A percentile compares a stretch with the other conserved stretches of the same genome.
Conservation (phyloP, 441 rosid species). For the Croton laevigatus region DNA sequence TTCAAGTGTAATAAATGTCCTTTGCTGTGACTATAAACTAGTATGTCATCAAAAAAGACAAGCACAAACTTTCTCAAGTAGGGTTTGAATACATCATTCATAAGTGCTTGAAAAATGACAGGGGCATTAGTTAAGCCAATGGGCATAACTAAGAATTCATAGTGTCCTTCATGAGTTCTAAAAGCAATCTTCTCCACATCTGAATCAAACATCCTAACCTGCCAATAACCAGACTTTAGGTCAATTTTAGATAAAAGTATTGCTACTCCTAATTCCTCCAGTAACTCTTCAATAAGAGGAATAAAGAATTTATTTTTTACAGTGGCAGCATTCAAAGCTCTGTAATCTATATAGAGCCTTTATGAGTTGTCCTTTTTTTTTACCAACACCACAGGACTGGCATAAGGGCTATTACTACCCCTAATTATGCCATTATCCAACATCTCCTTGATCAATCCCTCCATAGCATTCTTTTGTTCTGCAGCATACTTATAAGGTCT, state of each 20-base stretch:
- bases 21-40: background rate
- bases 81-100: too few species aligned
- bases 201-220: background rate
- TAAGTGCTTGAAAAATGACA: background rate
- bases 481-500: background rate
- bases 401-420: background rate
- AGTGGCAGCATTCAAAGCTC: background rate
- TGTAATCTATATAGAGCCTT: background rate
- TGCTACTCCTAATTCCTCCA: background rate
- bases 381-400: background rate
- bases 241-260: background rate
- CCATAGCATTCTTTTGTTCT: background rate
- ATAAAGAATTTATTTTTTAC: background rate
- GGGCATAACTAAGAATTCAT: background rate
- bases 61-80: background rate
- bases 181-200: background rate
- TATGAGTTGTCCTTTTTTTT: background rate
- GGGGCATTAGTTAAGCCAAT: too few species aligned
- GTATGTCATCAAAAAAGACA: background rate
- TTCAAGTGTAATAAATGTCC: background rate
- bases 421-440: background rate
- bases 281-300: background rate
- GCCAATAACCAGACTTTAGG: background rate
- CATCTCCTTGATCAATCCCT: background rate
- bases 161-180: background rate